Evolutionary conservation across 306 rosid genomes (phyloP).

Genomic region (Prunus padus): DNA sequence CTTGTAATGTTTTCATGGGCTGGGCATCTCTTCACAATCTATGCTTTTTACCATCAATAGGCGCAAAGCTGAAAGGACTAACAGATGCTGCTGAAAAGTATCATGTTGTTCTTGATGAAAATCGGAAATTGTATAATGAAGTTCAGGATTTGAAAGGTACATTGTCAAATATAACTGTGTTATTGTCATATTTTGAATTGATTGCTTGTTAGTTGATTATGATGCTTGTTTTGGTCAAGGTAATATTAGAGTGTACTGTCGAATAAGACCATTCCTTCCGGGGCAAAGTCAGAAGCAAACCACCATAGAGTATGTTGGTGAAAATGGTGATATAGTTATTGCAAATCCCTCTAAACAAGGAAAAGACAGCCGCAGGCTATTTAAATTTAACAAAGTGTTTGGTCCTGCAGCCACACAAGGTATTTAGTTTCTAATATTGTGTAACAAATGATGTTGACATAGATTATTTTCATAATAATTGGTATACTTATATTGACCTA

Average conservation of each 20-base stretch:
- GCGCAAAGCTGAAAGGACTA: slow-evolving; percentile 69
- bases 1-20: neutral
- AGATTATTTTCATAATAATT: neutral
- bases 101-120: slow-evolving; percentile 77
- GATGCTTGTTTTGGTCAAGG: slow-evolving; percentile 46
- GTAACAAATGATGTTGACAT: slow-evolving; percentile 11
- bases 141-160: slow-evolving; percentile 97
- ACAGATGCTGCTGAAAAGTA: slow-evolving; percentile 91
- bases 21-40: slow-evolving; percentile 22
- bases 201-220: slow-evolving; percentile 24
- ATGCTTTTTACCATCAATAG: slow-evolving; percentile 32
- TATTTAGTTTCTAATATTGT: slow-evolving; percentile 28
- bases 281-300: slow-evolving; percentile 85
- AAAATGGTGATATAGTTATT: slow-evolving; percentile 82
- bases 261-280: slow-evolving; percentile 92
- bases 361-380: slow-evolving; percentile 73
- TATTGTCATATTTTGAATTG: neutral
- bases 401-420: slow-evolving; percentile 85
- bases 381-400: slow-evolving; percentile 94
- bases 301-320: slow-evolving; percentile 77
- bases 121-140: slow-evolving; percentile 85
- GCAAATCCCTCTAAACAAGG: slow-evolving; percentile 86
- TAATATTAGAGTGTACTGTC: slow-evolving; percentile 94
- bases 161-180: neutral
- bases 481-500: neutral